Evolutionary conservation across 257 asterid genomes (phyloP), one percentile per base, ranked within the genome.

Genomic region (Solanum chiquidenum): DNA sequence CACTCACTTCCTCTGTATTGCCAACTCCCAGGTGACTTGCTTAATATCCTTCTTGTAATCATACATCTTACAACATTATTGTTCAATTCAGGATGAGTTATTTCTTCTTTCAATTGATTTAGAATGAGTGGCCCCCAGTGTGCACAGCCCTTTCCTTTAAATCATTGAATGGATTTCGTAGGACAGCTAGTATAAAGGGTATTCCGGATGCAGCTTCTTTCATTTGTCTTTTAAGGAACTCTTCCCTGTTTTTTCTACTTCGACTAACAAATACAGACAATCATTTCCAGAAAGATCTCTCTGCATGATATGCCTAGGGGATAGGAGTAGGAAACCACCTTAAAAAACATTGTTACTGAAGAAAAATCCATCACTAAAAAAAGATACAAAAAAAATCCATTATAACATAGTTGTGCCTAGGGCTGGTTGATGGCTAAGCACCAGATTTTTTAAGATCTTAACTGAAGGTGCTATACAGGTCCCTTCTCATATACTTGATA

Each of bases 401-500:
- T 8, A 27, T 14, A 46, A 27, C 42, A 3, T 44, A 14, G 27
- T 46, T 46, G 29, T 80, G 42, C 27, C 27, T 9, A 20, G 5
- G 40, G 68, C 10, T 44, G 12, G 38, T 80, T 80, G 85, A 18
- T 80, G 68, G 27, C 85, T 44, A 18, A 80, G 16, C 85, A 27
- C 85, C 3, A 80, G 85, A 46, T 14, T 7, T 80, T 16, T 16
- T 80, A 16, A 80, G 29, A 55, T 80, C 18, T 35, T 80, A 29
- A 80, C 68, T 7, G 40, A 46, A 46, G 66, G 35, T 77, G 23
- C 79, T 64, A 86, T 79, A 44, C 85, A 91, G 98, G 94, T 94
- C 87, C 98, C 93, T 86, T 93, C 96, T 83, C 91, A 91, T 69
- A 76, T 93, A 73, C 85, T 90, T 87, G 95, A 93, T 55, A 91